Evolutionary conservation across 257 asterid genomes (phyloP), one percentile per base, ranked within the genome.

Genomic region (Orobanche coerulescens): DNA sequence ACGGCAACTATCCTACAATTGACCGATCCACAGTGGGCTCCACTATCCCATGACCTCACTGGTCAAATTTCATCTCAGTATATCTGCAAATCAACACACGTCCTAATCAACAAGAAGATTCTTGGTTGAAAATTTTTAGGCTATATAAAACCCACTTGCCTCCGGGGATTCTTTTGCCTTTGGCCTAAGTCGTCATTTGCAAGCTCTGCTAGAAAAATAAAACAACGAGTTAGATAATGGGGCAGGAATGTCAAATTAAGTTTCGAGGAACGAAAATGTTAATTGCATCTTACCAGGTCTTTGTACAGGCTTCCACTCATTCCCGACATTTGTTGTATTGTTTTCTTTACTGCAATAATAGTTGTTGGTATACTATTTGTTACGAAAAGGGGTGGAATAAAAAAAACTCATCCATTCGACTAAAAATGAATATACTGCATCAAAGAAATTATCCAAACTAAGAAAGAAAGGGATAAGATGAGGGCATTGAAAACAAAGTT

Each of bases 51-150:
- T 66, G 44, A 73, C 70, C 64, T 87, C 90, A 87, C 79, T 76
- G 86, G 75, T 84, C 94, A 65, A 91, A 91, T 70, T 85, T 88
- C 98, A 91, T 91, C 81, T 84, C 95, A 14, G 96, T 82, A 67
- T 91, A 90, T 85, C 97, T 90, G 91, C 82, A 75, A 42, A 68
- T 33, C 50, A 51, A 71, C 51, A 4, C 44, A 25, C n/a, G 58
- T 33, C 50, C 18, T 10, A 5, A 26, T 61, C 34, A 67, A 69
- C 3, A 55, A 2, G 6, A n/a, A 11, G 61, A 24, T 4, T 40
- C 9, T 14, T 24, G 28, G n/a, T 23, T 20, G 12, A 3, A 34
- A 60, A 43, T 2, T 52, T 28, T 23, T 6, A 60, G 23, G 33
- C 9, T 9, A 61, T 20, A 28, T 49, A 65, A 68, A 54, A 26